These are phyloP conservation scores for Deuterostichococcus epilithicus DNA, from an alignment of 139 green algal species.

Conservation along the genomic window DNA sequence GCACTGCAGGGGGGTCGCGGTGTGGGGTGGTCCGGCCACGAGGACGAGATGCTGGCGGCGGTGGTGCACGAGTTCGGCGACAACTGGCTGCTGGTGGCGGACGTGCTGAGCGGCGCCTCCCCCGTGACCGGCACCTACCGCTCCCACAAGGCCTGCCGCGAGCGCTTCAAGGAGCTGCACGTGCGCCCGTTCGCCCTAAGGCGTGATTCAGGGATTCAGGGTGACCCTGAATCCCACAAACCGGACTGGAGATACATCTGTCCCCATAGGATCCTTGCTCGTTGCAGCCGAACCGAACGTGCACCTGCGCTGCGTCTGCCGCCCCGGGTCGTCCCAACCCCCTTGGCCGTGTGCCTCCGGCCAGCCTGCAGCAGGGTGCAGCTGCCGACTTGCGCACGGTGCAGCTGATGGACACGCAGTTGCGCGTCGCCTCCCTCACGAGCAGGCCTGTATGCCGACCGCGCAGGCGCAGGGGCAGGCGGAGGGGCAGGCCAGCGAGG, in stretches of 20 bases:
- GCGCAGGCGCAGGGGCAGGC: neutral
- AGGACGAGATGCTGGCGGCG: conserved; percentile 64
- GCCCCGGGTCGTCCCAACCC: neutral
- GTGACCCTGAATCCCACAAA: neutral
- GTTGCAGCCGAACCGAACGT: neutral
- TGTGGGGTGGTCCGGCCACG: conserved; percentile 28
- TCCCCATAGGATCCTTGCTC: neutral
- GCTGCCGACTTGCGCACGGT: neutral
- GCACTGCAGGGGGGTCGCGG: neutral
- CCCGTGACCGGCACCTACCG: conserved; percentile 53
- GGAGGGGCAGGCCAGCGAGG: conserved; percentile 23
- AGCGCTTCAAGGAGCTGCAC: conserved; percentile 32
- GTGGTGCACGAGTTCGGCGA: conserved; percentile 69
- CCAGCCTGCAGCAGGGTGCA: neutral
- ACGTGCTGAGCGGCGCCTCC: conserved; percentile 45
- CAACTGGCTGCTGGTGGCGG: conserved; percentile 66
- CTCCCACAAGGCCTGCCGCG: conserved; percentile 35
- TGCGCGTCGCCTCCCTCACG: neutral
- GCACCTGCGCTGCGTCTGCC: neutral
- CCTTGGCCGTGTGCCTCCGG: neutral
- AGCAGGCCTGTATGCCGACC: neutral
- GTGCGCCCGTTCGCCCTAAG: conserved; percentile 12
- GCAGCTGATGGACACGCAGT: neutral
- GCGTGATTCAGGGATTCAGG: neutral
- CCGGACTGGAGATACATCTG: neutral